A percentile compares a stretch with the other conserved stretches of the same genome.
These are phyloP conservation scores for Coemansia nantahalensis DNA, from an alignment of 192 early-diverging fungal genomes.

Conservation along the genomic window DNA sequence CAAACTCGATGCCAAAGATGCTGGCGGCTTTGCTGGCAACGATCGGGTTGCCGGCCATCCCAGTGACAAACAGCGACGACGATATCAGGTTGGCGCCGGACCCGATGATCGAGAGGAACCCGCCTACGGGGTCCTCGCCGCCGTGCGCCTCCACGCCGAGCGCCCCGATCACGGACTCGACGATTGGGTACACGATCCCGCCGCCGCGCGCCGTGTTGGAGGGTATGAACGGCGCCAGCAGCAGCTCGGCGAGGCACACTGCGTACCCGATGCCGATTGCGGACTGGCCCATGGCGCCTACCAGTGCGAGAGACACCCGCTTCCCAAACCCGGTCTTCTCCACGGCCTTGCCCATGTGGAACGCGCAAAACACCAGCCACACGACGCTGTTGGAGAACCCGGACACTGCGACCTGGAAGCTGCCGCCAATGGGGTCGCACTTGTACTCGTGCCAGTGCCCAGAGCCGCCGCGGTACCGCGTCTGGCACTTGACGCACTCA, in stretches of 20 bases:
- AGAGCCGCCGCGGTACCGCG: constrained; percentile 23
- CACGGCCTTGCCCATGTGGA: constrained; percentile 68
- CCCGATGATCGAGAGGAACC: constrained; percentile 62
- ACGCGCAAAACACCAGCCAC: constrained; percentile 73
- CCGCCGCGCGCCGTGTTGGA: constrained; percentile 75
- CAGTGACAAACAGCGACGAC: constrained; percentile 72
- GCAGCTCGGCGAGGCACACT: constrained; percentile 54
- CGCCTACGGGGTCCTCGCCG: constrained; percentile 47
- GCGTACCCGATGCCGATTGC: constrained; percentile 60
- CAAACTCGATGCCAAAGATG: constrained; percentile 65
- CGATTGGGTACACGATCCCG: constrained; percentile 74
- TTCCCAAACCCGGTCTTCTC: constrained; percentile 64
- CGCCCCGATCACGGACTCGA: constrained; percentile 59
- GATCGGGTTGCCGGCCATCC: constrained; percentile 75
- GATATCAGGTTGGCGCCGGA: constrained; percentile 68
- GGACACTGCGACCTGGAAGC: constrained; percentile 59
- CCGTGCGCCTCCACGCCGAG: constrained; percentile 43
- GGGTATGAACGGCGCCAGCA: constrained; percentile 69
- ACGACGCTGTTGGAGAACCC: constrained; percentile 64
- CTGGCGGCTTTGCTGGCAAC: constrained; percentile 57
- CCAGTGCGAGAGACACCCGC: constrained; percentile 59
- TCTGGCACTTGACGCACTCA: constrained; percentile 57
- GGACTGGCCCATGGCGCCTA: constrained; percentile 54
- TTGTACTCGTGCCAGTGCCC: constrained; percentile 52
- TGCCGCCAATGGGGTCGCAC: constrained; percentile 57